Base-by-base conservation (phyloP, 75 land plant genomes). In the Azolla pinnata region DNA sequence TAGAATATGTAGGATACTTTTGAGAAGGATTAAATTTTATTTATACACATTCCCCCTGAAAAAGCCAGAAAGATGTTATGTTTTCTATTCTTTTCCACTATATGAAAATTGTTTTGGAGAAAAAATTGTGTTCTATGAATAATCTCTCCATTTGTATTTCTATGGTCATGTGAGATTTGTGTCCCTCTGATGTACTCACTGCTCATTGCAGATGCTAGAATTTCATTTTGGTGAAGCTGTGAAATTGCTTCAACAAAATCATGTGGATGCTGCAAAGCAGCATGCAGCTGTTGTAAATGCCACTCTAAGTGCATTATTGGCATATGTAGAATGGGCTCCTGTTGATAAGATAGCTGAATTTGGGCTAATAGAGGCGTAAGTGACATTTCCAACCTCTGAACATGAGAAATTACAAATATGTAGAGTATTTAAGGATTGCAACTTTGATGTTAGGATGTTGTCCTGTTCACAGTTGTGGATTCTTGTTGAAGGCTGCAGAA, bases 301-400 rank as follows among this genome's bases (percentile, higher is more conserved):
- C 62, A 51, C 81, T 28, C 56, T 90, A 25, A 83, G 90, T 78
- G 99, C 99, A 63, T 44, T 86, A 29, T 67, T 84, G 77, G 88
- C 97, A 31, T 95, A 90, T 76, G 91, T 88, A 34, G 99, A 95
- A 45, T 95, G 99, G 99, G 91, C 88, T 35, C 99, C 99, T 52
- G 68, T 95, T 20, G 49, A 83, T 33, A 80, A 74, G 60, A 81
- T 95, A 60, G 75, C 79, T 12, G 76, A 79, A 51, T 63, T 74
- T 80, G 81, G 86, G 9, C 71, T 90, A 18, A 74, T 87, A 61
- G 70, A 83, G 52, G 91, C 81, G 99, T 95, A 81, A 62, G 81
- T 45, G 21, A 23, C 14, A 12, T 21, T 61, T 21, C 5, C 28
- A 19, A 34, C 32, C n/a, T n/a, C n/a, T n/a, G n/a, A n/a, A n/a